Evolutionary conservation across 2,329 filamentous ascomycete genomes (phyloP).

Genomic region (Cladophialophora psammophila): DNA sequence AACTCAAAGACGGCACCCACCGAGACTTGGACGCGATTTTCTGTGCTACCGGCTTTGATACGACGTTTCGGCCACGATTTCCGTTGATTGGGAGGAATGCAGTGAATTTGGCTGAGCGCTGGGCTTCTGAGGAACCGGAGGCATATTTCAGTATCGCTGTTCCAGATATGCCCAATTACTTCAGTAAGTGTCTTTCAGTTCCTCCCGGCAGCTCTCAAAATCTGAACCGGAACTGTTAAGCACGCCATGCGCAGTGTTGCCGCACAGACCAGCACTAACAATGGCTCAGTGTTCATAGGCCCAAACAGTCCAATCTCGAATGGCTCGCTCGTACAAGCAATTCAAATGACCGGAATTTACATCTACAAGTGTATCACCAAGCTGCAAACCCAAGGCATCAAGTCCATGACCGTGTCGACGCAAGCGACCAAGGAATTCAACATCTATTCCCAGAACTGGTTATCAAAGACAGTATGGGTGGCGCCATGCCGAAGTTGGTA

Average conservation of each 20-base stretch:
- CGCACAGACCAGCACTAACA: too few species aligned
- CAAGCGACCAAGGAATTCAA: neutral
- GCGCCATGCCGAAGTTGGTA: slow-evolving; percentile 5
- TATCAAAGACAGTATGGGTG: neutral
- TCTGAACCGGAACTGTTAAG: slow-evolving; percentile 8
- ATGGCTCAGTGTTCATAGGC: too few species aligned
- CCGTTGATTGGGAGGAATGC: neutral
- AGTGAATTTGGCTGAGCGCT: neutral
- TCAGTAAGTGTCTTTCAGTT: slow-evolving; percentile 37
- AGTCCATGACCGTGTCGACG: neutral
- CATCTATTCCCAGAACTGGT: neutral
- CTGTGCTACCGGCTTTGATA: slow-evolving; percentile 50
- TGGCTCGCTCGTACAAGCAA: too few species aligned
- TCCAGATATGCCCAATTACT: slow-evolving; percentile 44
- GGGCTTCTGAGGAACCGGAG: slow-evolving; percentile 39
- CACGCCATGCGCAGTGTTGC: neutral
- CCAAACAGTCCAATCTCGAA: too few species aligned
- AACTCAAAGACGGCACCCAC: slow-evolving; percentile 30
- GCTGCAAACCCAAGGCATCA: too few species aligned
- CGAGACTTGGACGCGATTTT: slow-evolving; percentile 38
- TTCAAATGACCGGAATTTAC: too few species aligned
- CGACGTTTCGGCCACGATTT: neutral
- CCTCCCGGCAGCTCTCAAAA: slow-evolving; percentile 38
- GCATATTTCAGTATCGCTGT: slow-evolving; percentile 42
- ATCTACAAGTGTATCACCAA: too few species aligned